phyloP scores from a whole-genome alignment of 1,284 basidiomycete species.

The Rhodotorula sp. region DNA sequence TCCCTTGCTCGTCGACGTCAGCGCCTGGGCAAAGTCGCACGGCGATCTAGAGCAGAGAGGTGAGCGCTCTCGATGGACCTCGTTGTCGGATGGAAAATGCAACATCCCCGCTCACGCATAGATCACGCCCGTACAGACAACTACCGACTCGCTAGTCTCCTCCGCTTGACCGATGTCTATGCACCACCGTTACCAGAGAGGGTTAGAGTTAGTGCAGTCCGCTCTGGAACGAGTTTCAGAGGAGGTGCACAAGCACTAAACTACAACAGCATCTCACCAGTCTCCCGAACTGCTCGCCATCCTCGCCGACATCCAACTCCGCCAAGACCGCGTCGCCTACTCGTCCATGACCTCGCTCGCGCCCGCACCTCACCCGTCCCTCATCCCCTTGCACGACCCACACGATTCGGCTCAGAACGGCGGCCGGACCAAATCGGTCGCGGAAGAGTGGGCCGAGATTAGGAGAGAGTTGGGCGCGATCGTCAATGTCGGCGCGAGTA shows the following conservation, averaged over 20 bases:
- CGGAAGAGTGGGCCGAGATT: slow-evolving; percentile 43
- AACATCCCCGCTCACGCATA: background rate
- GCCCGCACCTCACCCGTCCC: slow-evolving; percentile 12
- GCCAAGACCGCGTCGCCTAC: slow-evolving; percentile 38
- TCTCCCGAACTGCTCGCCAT: slow-evolving; percentile 41
- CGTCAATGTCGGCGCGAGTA: slow-evolving; percentile 43
- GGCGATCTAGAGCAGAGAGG: background rate
- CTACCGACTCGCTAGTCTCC: slow-evolving; percentile 20
- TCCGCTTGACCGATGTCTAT: slow-evolving; percentile 27
- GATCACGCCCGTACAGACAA: background rate
- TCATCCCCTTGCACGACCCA: slow-evolving; percentile 20
- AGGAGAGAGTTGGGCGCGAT: slow-evolving; percentile 42
- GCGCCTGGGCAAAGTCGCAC: slow-evolving; percentile 8
- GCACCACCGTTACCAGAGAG: slow-evolving; percentile 28
- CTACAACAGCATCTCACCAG: no score
- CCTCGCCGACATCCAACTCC: slow-evolving; percentile 37
- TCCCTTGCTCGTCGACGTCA: slow-evolving; percentile 11
- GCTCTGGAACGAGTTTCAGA: no score
- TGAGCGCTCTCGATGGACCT: background rate
- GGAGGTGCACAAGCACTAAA: no score
- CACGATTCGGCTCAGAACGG: background rate
- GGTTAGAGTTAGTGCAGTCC: slow-evolving; percentile 23
- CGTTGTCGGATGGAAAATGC: no score
- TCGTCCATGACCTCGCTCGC: slow-evolving; percentile 31
- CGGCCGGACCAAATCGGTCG: slow-evolving; percentile 4